Evolutionary conservation across 2,329 filamentous ascomycete genomes (phyloP).

Genomic region (Ophiostoma montium): DNA sequence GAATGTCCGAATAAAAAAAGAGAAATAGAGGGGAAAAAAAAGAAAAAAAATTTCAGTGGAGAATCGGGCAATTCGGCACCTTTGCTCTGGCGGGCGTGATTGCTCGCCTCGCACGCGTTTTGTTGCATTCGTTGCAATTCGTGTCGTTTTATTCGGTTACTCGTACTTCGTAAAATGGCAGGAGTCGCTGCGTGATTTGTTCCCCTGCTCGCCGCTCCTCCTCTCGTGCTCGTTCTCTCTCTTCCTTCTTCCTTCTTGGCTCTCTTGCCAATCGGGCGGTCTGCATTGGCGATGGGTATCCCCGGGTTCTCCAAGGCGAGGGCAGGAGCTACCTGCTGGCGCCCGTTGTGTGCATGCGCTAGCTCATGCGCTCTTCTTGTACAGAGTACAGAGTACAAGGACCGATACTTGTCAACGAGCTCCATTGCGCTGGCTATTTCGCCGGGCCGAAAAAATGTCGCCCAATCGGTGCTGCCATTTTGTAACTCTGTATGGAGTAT

Average conservation of each 20-base stretch:
- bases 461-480: too few relatives aligned
- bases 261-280: not conserved
- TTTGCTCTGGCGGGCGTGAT: not conserved
- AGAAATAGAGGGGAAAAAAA: not conserved
- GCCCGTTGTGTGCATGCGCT: too few relatives aligned
- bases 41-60: not conserved
- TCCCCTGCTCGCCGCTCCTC: not conserved
- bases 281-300: not conserved
- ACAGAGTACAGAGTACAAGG: too few relatives aligned
- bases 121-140: too few relatives aligned
- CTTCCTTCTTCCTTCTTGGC: not conserved
- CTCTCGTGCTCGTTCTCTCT: not conserved
- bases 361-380: too few relatives aligned
- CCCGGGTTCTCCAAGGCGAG: not conserved
- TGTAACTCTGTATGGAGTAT: too few relatives aligned
- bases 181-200: not conserved
- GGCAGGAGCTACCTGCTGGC: not conserved
- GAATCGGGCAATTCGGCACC: conserved; percentile 1
- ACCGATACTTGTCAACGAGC: too few relatives aligned
- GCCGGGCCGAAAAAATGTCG: too few relatives aligned
- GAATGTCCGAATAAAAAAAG: not conserved
- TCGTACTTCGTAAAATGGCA: not conserved
- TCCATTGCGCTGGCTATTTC: too few relatives aligned
- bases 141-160: too few relatives aligned
- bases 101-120: too few relatives aligned